Conservation (phyloP, 2,329 filamentous ascomycete species). For the Helotiales sp. region DNA sequence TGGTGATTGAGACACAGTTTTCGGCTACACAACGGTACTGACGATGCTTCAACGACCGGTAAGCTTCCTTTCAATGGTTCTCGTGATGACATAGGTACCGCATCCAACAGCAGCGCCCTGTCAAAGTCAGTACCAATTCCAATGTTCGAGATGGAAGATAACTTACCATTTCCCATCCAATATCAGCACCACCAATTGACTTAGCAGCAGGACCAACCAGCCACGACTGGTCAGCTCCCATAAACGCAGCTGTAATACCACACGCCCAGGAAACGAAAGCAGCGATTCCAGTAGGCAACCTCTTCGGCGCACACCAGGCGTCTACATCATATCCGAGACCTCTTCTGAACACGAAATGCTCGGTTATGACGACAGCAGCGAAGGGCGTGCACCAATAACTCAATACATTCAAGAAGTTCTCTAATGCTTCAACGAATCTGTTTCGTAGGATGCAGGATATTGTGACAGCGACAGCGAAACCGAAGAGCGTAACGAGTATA, state of each 20-base stretch:
- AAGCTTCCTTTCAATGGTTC: not conserved
- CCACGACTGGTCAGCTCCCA: constrained; percentile 69
- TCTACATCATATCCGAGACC: constrained; percentile 55
- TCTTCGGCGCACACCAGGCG: constrained; percentile 53
- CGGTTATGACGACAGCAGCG: constrained; percentile 60
- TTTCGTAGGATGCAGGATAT: constrained; percentile 66
- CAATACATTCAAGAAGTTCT: constrained; percentile 67
- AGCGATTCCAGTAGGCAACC: constrained; percentile 61
- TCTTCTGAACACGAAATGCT: constrained; percentile 67
- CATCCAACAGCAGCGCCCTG: constrained; percentile 1
- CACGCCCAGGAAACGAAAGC: constrained; percentile 60
- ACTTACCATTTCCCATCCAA: constrained; percentile 56
- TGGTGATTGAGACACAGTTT: not conserved
- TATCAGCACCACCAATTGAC: constrained; percentile 54
- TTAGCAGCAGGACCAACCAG: constrained; percentile 63
- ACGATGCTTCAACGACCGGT: not conserved
- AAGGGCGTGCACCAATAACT: constrained; percentile 74
- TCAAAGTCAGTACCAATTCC: not conserved
- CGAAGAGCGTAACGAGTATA: constrained; percentile 62
- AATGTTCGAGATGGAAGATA: not conserved
- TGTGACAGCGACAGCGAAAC: constrained; percentile 60
- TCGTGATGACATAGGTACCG: not conserved
- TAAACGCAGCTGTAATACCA: constrained; percentile 62
- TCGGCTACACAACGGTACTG: not conserved
- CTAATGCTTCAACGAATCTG: constrained; percentile 61